A percentile compares a stretch with the other conserved stretches of the same genome.
phyloP scores from a whole-genome alignment of 176 grass and related monocot species.

The Thalia dealbata region DNA sequence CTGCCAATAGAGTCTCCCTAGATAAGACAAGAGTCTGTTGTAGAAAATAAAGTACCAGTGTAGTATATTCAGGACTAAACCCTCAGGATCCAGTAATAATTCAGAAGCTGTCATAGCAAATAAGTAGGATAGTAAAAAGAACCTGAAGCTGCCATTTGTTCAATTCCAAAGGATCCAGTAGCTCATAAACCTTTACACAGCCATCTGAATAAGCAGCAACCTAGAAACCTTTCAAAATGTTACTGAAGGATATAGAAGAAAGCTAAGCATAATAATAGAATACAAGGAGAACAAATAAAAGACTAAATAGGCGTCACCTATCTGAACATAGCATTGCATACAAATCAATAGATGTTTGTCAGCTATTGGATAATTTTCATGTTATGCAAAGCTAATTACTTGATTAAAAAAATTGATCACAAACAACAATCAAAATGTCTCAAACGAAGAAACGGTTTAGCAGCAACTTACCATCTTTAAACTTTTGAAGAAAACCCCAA shows the following conservation, averaged over 20 bases:
- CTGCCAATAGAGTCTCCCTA: too few species aligned
- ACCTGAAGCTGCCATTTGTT: constrained; percentile 99
- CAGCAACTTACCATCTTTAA: constrained; percentile 69
- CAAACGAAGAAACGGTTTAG: neutral
- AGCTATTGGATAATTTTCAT: too few species aligned
- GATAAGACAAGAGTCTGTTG: neutral
- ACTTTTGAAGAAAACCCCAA: constrained; percentile 45
- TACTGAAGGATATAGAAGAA: constrained; percentile 11
- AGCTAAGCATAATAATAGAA: neutral
- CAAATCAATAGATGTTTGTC: too few species aligned
- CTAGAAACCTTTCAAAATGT: constrained; percentile 31
- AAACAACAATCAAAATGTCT: neutral
- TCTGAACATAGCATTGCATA: neutral
- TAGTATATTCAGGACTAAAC: neutral
- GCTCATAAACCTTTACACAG: constrained; percentile 82
- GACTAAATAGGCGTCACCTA: neutral
- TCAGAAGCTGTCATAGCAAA: too few species aligned
- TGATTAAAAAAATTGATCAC: neutral
- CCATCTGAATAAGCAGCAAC: constrained; percentile 85
- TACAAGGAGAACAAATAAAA: neutral
- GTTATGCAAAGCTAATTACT: too few species aligned
- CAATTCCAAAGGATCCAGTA: constrained; percentile 75
- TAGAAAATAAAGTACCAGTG: neutral
- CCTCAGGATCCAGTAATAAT: neutral
- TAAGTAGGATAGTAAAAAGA: constrained; percentile 20